phyloP scores from a whole-genome alignment of 371 early-diverging fungal genomes.

The Capniomyces stellatus region DNA sequence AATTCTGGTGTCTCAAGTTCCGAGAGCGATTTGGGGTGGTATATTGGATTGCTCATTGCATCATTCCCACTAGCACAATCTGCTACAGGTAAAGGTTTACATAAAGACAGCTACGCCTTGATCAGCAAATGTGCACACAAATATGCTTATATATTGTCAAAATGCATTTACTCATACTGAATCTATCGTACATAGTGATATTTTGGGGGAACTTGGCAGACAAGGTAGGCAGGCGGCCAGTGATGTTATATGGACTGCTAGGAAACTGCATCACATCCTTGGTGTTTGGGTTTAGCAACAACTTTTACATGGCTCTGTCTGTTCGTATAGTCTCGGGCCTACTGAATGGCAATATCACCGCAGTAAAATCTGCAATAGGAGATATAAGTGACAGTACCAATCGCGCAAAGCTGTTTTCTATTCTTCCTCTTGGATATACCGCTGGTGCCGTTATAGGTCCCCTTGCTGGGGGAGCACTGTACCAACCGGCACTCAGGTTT shows the following conservation, averaged over 20 bases:
- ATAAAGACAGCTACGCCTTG: not conserved
- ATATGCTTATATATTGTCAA: not conserved
- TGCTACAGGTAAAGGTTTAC: slow-evolving; percentile 6
- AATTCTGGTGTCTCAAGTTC: slow-evolving; percentile 35
- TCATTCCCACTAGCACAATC: slow-evolving; percentile 45
- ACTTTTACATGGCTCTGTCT: slow-evolving; percentile 42
- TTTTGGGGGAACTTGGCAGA: slow-evolving; percentile 50
- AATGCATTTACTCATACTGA: not conserved
- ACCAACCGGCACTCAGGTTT: slow-evolving; percentile 47
- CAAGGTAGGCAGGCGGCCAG: slow-evolving; percentile 61
- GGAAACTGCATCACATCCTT: slow-evolving; percentile 47
- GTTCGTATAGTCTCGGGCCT: slow-evolving; percentile 51
- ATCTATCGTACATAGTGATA: slow-evolving; percentile 15
- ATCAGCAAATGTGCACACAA: not conserved
- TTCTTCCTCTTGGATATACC: slow-evolving; percentile 35
- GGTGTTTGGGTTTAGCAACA: slow-evolving; percentile 54
- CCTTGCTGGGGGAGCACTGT: slow-evolving; percentile 57
- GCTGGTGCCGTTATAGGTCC: slow-evolving; percentile 47
- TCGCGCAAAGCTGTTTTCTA: slow-evolving; percentile 36
- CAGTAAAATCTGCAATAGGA: slow-evolving; percentile 68
- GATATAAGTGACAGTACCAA: slow-evolving; percentile 70
- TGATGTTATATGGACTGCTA: slow-evolving; percentile 53
- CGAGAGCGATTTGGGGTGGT: slow-evolving; percentile 37
- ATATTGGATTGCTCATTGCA: slow-evolving; percentile 40
- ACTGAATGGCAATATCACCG: slow-evolving; percentile 68